Conservation (phyloP, 2,329 filamentous ascomycete genomes). For the Celoporthe dispersa region DNA sequence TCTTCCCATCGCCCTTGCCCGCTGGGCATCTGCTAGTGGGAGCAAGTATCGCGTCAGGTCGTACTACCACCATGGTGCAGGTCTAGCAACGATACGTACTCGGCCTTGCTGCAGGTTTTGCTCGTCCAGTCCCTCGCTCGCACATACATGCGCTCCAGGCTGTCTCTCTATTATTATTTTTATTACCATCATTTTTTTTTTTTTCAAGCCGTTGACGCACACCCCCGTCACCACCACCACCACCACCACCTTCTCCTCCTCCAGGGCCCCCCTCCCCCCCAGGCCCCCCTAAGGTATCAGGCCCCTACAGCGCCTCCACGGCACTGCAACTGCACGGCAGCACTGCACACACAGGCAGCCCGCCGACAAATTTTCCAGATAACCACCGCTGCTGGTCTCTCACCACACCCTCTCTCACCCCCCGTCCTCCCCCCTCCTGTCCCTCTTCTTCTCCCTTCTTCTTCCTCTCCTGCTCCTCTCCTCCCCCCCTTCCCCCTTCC, state of each 20-base stretch:
- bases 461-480: conserved; percentile 30
- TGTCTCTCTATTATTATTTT: not conserved
- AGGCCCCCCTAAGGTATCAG: not conserved
- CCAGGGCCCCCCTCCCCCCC: not conserved
- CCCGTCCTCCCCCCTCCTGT: not conserved
- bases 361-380: conserved; percentile 14
- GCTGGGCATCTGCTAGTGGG: not conserved
- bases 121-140: not conserved
- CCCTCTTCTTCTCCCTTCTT: not conserved
- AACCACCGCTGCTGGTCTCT: conserved; percentile 13
- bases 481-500: conserved; percentile 36
- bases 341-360: not conserved
- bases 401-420: conserved; percentile 8
- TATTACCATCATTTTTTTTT: not conserved
- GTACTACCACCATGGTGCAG: not conserved
- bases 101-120: not conserved
- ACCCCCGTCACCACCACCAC: not conserved
- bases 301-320: not conserved
- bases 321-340: not conserved
- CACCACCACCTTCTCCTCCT: not conserved
- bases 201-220: not conserved
- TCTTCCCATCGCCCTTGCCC: not conserved
- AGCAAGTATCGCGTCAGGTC: not conserved
- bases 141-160: not conserved
- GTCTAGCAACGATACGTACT: not conserved